Evolutionary conservation across 257 asterid genomes (phyloP).

Genomic region (Rehmannia glutinosa): DNA sequence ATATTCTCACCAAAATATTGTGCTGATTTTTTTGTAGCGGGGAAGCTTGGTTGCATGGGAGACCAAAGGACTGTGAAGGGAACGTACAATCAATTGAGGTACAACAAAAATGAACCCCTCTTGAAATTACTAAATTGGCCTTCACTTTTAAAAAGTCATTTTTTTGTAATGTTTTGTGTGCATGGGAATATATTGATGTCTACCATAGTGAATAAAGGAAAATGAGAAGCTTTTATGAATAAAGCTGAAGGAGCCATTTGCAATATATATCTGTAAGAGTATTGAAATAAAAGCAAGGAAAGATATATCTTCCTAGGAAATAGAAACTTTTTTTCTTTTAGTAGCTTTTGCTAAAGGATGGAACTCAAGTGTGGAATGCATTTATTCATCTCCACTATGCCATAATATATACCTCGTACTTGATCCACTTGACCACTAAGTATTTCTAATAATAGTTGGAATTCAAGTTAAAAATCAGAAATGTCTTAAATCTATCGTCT

Average conservation of each 20-base stretch:
- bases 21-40: slow-evolving; percentile 42
- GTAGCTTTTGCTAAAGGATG: slow-evolving; percentile 34
- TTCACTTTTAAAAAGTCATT: neutral
- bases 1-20: slow-evolving; percentile 32
- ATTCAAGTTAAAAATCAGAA: neutral
- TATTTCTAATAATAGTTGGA: no score
- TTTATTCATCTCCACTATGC: slow-evolving; percentile 11
- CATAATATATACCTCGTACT: no score
- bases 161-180: neutral
- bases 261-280: slow-evolving; percentile 1
- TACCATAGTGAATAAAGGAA: slow-evolving; percentile 20
- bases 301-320: slow-evolving; percentile 22
- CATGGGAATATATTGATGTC: slow-evolving; percentile 1
- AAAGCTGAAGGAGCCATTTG: slow-evolving; percentile 27
- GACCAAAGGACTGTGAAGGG: slow-evolving; percentile 33
- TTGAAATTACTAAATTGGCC: slow-evolving; percentile 16
- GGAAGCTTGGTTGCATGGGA: slow-evolving; percentile 88
- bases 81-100: slow-evolving; percentile 71
- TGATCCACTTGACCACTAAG: no score
- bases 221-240: slow-evolving; percentile 21
- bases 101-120: slow-evolving; percentile 17
- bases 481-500: neutral
- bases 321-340: slow-evolving; percentile 8
- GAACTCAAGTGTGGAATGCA: slow-evolving; percentile 14
- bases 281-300: slow-evolving; percentile 17